Evolutionary conservation across 2,329 filamentous ascomycete genomes (phyloP), one percentile per base, ranked within the genome.

Genomic region (Teratosphaeriaceae sp.): DNA sequence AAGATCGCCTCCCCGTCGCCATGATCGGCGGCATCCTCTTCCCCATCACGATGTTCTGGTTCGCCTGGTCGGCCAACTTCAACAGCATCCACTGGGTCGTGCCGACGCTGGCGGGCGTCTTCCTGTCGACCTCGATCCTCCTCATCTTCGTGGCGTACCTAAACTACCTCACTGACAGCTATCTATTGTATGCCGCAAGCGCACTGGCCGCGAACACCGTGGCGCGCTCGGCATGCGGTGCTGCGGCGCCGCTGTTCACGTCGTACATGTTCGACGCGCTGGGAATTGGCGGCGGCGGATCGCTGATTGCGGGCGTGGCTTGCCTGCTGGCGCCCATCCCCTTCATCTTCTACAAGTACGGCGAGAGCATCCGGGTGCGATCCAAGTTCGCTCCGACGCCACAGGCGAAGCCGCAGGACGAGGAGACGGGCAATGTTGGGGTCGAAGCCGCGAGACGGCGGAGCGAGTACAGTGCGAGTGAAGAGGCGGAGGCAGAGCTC

Each of bases 91-190:
- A 68, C 46, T 74, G 70, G 71, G 64, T 71, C 22, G 70, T 72
- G 1, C 69, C 69, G 0, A 65, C 64, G 0, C 49, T 73, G 20
- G 69, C 68, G 2, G 69, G 70, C 1, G 63, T 63, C 13, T 67
- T 71, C 44, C 58, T 73, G 1, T 46, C 65, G 1, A 58, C 61
- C 3, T 61, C 60, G 2, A 68, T 73, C 38, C 42, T 70, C 11
- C 58, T 72, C 24, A 64, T 72, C 24, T 77, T 80, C 52, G 71
- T 79, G 38, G 62, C 68, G 27, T 74, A 71, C 49, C 60, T 76
- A 26, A 77, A 73, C 51, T 78, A 78, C 43, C 64, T 79, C 8
- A 70, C 75, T 34, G 75, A 78, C 53, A 62, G 66, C 1, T 78
- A 77, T 45, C 62, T 49, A 18, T 64, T 62, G 59, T 66, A 52